These are phyloP conservation scores for Datisca glomerata DNA, from an alignment of 306 rosid genomes.

Conservation along the genomic window DNA sequence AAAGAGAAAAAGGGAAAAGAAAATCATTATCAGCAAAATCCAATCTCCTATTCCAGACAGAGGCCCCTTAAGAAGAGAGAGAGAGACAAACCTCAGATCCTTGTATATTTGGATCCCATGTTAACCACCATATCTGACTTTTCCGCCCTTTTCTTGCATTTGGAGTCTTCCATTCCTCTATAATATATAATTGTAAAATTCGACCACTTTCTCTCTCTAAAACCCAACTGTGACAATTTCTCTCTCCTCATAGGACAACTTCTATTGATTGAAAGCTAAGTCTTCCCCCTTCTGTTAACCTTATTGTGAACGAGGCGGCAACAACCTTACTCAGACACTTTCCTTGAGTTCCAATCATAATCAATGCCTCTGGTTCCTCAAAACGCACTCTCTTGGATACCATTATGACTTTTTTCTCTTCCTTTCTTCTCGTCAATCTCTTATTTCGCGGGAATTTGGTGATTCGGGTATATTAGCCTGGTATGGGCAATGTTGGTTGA, in stretches of 20 bases:
- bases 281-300: constrained; percentile 26
- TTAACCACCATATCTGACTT: constrained; percentile 16
- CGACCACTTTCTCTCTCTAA: constrained; percentile 14
- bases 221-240: constrained; percentile 4
- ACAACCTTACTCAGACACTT: constrained; percentile 27
- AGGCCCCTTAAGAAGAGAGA: constrained; percentile 17
- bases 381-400: constrained; percentile 32
- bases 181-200: constrained; percentile 2
- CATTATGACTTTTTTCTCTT: constrained; percentile 22
- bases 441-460: constrained; percentile 22
- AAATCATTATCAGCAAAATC: too few relatives aligned
- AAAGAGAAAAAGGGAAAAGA: background rate
- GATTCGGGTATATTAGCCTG: constrained; percentile 17
- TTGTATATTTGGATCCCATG: too few relatives aligned
- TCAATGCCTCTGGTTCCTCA: constrained; percentile 45
- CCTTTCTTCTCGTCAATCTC: too few relatives aligned
- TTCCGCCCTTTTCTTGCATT: constrained; percentile 8
- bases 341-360: constrained; percentile 65
- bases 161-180: background rate
- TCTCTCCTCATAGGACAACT: constrained; percentile 16
- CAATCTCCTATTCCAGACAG: too few relatives aligned
- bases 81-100: constrained; percentile 49
- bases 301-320: constrained; percentile 44
- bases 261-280: constrained; percentile 78
- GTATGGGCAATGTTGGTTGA: constrained; percentile 28